Evolutionary conservation across 2,329 filamentous ascomycete species (phyloP), one percentile per base, ranked within the genome.

Genomic region (Plectosphaerella cucumerina): DNA sequence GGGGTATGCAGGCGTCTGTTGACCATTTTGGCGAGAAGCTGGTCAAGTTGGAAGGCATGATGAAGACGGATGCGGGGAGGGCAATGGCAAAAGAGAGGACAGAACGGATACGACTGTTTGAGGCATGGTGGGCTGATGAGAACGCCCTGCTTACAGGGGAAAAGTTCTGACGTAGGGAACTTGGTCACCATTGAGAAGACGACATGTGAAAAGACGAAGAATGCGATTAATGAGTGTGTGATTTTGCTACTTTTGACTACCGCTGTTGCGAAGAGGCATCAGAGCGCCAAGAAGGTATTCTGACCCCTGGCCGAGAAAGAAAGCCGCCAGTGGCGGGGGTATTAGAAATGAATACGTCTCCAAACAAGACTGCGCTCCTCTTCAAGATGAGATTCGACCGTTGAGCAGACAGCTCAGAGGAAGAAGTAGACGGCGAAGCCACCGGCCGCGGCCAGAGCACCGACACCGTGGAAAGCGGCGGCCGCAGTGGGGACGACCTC

Each of bases 21-120:
- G 74, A 80, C 45, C 90, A 95, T 72, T 90, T 95, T 61, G 81
- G 82, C 39, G 85, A 87, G 48, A 95, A 94, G 73, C 70, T 95
- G 55, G 68, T 89, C 55, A 76, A 71, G 60, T 64, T 96, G 20
- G 82, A 76, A 59, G 70, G 69, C 14, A 79, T 83, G 78, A 85
- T 85, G 80, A 86, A 86, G 73, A 85, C 83, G 49, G 71, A 69
- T 0, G 70, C 75, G 20, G 83, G 83, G 5, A 70, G 70, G 57
- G 65, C 66, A 58, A 63, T 85, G 66, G 82, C 82, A 1, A 68
- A 58, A 55, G 75, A 77, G 60, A 71, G 81, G 61, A 82, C 78
- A 1, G 68, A 73, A 58, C 72, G 80, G 57, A 62, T 86, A 59
- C 60, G 63, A 51, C 58, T 67, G 46, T 82, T 85, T 63, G 74